Percentiles rank a stretch among this genome's conserved stretches.
Evolutionary conservation across 2,329 filamentous ascomycete species (phyloP).

Genomic region (Calonectria fujianensis): DNA sequence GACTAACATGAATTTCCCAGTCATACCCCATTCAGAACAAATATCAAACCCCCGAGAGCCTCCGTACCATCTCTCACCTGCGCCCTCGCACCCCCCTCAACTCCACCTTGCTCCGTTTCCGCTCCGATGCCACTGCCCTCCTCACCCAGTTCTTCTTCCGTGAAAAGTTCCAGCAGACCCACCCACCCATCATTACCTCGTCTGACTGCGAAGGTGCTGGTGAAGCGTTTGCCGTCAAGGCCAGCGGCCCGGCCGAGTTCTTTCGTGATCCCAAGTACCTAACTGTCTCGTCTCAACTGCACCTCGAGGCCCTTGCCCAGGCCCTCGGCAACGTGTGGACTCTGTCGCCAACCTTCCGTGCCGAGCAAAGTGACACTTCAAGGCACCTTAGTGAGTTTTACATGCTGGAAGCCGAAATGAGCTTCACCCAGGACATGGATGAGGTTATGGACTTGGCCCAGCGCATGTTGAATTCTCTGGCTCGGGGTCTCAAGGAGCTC

Average conservation of each 20-base stretch:
- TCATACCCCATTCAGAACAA: conserved; percentile 97
- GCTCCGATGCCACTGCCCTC: conserved; percentile 85
- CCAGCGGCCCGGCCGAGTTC: conserved; percentile 72
- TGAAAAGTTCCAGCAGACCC: conserved; percentile 85
- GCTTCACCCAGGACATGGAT: conserved; percentile 82
- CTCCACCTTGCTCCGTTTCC: conserved; percentile 85
- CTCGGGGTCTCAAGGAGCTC: conserved; percentile 62
- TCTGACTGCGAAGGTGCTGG: conserved; percentile 98
- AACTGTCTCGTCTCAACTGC: conserved; percentile 95
- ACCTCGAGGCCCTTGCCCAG: conserved; percentile 93
- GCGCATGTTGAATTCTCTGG: conserved; percentile 79
- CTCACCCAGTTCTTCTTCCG: conserved; percentile 85
- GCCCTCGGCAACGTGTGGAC: conserved; percentile 95
- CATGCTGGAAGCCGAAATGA: conserved; percentile 96
- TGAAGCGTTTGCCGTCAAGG: conserved; percentile 87
- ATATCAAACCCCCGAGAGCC: conserved; percentile 91
- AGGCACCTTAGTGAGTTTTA: conserved; percentile 98
- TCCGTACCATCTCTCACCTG: conserved; percentile 91
- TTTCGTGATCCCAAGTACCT: conserved; percentile 94
- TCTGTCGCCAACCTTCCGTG: conserved; percentile 93
- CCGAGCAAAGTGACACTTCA: conserved; percentile 93
- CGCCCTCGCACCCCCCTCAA: conserved; percentile 88
- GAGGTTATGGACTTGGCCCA: conserved; percentile 88
- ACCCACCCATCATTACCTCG: conserved; percentile 95
- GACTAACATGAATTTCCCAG: conserved; percentile 66